Conservation (phyloP, 805 yeast species). For the Blastobotrys americana region DNA sequence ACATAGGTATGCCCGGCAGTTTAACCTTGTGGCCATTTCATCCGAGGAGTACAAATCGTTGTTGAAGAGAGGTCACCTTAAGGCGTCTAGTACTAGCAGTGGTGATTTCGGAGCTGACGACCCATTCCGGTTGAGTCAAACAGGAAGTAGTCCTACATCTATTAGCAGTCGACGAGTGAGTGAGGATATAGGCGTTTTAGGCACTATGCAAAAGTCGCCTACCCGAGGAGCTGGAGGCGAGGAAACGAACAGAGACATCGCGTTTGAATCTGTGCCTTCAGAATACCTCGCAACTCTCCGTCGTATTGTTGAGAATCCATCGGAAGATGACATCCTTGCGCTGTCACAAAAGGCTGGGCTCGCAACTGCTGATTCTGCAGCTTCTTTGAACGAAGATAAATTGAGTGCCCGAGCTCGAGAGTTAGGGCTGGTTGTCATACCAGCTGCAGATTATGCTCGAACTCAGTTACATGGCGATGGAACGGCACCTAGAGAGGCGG, state of each 20-base stretch:
- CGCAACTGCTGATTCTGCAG: neutral
- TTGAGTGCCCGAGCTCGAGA: slow-evolving; percentile 15
- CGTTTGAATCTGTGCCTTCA: slow-evolving; percentile 26
- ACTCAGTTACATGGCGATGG: neutral
- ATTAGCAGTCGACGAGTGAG: too few species aligned
- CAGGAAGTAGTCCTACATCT: neutral
- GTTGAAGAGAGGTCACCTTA: slow-evolving; percentile 20
- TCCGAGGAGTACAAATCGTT: slow-evolving; percentile 37
- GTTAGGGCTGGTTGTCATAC: slow-evolving; percentile 27
- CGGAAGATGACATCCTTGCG: slow-evolving; percentile 22
- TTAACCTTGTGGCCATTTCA: slow-evolving; percentile 40
- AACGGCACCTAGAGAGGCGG: neutral
- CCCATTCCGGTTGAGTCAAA: neutral
- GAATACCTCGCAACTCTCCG: slow-evolving; percentile 27
- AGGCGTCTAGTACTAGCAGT: slow-evolving; percentile 1
- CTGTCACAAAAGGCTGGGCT: slow-evolving; percentile 25
- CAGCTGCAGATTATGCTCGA: slow-evolving; percentile 25
- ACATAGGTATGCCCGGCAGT: slow-evolving; percentile 34
- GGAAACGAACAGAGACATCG: slow-evolving; percentile 7
- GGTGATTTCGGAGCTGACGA: slow-evolving; percentile 3
- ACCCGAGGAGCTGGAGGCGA: neutral
- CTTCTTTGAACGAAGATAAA: slow-evolving; percentile 7
- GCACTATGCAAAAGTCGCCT: too few species aligned
- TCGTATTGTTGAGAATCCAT: slow-evolving; percentile 28
- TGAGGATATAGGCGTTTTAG: too few species aligned